Evolutionary conservation across 768 basidiomycete genomes (phyloP).

Genomic region (Suillus alpinus): DNA sequence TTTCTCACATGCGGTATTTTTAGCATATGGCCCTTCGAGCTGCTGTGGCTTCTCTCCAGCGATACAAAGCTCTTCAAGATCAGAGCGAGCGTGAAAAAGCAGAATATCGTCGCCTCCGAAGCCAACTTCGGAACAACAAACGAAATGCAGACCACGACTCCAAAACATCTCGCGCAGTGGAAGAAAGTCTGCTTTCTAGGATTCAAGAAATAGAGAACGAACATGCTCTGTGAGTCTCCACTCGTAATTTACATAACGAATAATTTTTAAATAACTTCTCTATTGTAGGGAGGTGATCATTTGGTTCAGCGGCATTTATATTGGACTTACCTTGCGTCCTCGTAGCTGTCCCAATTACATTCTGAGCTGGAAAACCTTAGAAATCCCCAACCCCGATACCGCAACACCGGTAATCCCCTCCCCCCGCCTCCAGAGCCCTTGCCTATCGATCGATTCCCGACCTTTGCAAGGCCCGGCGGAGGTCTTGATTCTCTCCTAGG

Average conservation of each 20-base stretch:
- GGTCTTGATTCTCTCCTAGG: slow-evolving; percentile 18
- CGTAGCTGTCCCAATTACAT: slow-evolving; percentile 32
- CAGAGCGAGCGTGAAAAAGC: slow-evolving; percentile 29
- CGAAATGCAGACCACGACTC: slow-evolving; percentile 29
- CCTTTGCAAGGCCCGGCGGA: slow-evolving; percentile 36
- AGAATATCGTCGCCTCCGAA: slow-evolving; percentile 31
- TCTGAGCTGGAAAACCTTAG: slow-evolving; percentile 37
- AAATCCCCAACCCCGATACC: slow-evolving; percentile 26
- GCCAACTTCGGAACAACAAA: slow-evolving; percentile 28
- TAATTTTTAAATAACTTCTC: background rate
- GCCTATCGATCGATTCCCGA: slow-evolving; percentile 41
- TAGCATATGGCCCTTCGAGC: slow-evolving; percentile 33
- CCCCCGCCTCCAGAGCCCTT: slow-evolving; percentile 57
- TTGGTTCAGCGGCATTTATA: background rate
- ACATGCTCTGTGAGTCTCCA: slow-evolving; percentile 24
- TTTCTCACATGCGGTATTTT: slow-evolving; percentile 20
- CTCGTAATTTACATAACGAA: background rate
- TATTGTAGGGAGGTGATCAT: slow-evolving; percentile 6
- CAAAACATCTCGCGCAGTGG: slow-evolving; percentile 34
- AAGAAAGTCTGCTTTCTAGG: slow-evolving; percentile 32
- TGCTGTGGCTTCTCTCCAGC: slow-evolving; percentile 33
- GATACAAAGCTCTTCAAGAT: slow-evolving; percentile 38
- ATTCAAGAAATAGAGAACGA: slow-evolving; percentile 30
- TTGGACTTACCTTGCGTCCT: slow-evolving; percentile 18
- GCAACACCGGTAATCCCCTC: slow-evolving; percentile 45